Conservation (phyloP, 225 moss, liverwort and hornwort genomes). For the Marchantia polymorpha region DNA sequence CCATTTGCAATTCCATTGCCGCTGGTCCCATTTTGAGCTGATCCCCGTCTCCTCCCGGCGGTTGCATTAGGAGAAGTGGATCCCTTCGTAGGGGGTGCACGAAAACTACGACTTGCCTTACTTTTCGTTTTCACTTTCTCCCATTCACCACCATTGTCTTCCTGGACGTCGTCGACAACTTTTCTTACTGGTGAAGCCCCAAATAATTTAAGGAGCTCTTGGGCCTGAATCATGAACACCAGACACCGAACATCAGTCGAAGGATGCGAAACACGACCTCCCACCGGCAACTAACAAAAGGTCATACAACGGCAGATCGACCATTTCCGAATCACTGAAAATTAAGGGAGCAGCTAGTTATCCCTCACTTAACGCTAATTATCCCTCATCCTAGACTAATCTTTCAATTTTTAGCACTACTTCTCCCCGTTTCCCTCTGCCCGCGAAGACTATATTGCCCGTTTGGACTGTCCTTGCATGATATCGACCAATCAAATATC, state of each 20-base stretch:
- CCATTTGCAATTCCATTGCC: conserved; percentile 45
- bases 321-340: too few relatives aligned
- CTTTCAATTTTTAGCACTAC: too few relatives aligned
- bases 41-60: conserved; percentile 64
- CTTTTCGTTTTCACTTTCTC: conserved; percentile 91
- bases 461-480: too few relatives aligned
- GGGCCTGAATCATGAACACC: conserved; percentile 53
- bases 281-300: neutral
- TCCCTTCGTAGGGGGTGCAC: conserved; percentile 57
- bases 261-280: neutral
- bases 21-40: conserved; percentile 29
- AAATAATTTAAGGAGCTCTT: conserved; percentile 81
- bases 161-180: conserved; percentile 43
- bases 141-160: conserved; percentile 88
- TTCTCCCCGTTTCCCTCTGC: too few relatives aligned
- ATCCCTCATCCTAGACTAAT: too few relatives aligned
- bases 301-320: neutral
- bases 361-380: too few relatives aligned
- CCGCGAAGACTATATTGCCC: too few relatives aligned
- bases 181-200: conserved; percentile 59
- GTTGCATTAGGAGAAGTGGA: conserved; percentile 64
- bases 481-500: too few relatives aligned
- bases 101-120: conserved; percentile 66
- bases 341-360: too few relatives aligned
- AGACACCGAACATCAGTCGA: neutral